These are phyloP conservation scores for Xylaria nigripes DNA, from an alignment of 495 filamentous ascomycete genomes.

Conservation along the genomic window DNA sequence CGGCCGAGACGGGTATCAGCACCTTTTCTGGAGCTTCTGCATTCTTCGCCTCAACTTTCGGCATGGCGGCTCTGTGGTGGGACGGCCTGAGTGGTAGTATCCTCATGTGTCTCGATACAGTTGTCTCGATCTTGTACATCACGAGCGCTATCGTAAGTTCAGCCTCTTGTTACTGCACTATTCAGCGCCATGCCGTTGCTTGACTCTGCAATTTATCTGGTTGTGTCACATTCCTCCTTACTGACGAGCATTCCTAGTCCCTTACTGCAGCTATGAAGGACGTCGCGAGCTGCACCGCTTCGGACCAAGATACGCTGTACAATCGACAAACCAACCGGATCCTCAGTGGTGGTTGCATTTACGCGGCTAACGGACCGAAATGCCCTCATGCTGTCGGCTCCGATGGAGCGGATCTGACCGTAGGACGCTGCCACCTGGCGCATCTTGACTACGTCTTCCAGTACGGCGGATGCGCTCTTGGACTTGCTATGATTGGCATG, in stretches of 20 bases:
- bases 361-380: background rate
- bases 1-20: constrained; percentile 23
- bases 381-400: background rate
- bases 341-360: background rate
- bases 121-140: constrained; percentile 10
- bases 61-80: constrained; percentile 17
- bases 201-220: no score
- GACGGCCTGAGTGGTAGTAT: constrained; percentile 16
- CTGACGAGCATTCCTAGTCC: background rate
- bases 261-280: background rate
- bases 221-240: no score
- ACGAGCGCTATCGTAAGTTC: constrained; percentile 6
- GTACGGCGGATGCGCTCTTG: constrained; percentile 22
- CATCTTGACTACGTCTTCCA: constrained; percentile 28
- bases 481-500: constrained; percentile 8
- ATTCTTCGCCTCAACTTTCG: constrained; percentile 23
- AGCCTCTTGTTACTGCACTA: background rate
- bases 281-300: background rate
- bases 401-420: constrained; percentile 9
- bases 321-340: constrained; percentile 2
- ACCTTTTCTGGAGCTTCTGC: constrained; percentile 27
- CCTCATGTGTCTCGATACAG: constrained; percentile 20
- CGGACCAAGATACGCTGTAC: background rate
- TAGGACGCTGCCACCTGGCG: constrained; percentile 23
- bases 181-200: background rate